phyloP scores from a whole-genome alignment of 257 asterid genomes.

The Scutellaria barbata region DNA sequence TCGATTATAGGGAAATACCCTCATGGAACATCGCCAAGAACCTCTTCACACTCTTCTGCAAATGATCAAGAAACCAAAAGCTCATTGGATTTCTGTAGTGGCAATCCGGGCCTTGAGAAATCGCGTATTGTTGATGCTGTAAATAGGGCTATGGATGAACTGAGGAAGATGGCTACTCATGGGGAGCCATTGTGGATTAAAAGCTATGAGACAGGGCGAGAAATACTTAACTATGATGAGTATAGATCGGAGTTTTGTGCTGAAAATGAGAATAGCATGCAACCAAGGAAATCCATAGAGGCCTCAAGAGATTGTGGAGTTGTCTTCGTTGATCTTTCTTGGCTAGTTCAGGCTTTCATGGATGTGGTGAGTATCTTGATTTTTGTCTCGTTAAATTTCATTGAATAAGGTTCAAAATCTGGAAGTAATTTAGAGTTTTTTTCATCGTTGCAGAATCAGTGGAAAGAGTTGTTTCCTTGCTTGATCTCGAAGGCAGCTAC shows the following conservation, averaged over 20 bases:
- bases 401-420: background rate
- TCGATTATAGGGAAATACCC: constrained; percentile 49
- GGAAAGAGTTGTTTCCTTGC: constrained; percentile 84
- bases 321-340: constrained; percentile 61
- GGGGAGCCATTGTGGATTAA: constrained; percentile 78
- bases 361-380: constrained; percentile 58
- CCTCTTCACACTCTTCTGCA: constrained; percentile 56
- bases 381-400: background rate
- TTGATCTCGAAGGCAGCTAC: constrained; percentile 74
- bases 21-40: constrained; percentile 53
- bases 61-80: constrained; percentile 56
- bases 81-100: constrained; percentile 45
- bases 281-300: constrained; percentile 60
- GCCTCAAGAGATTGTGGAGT: constrained; percentile 76
- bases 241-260: constrained; percentile 52
- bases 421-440: background rate
- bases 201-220: constrained; percentile 81
- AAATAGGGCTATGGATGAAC: constrained; percentile 58
- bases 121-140: constrained; percentile 53
- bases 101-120: constrained; percentile 54
- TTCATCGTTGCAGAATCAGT: constrained; percentile 56
- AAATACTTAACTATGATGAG: constrained; percentile 88
- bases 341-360: constrained; percentile 73
- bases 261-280: constrained; percentile 31
- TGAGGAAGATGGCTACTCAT: constrained; percentile 62